Evolutionary conservation across 2,329 filamentous ascomycete species (phyloP), one percentile per base, ranked within the genome.

Genomic region (Fusarium kyushuense): DNA sequence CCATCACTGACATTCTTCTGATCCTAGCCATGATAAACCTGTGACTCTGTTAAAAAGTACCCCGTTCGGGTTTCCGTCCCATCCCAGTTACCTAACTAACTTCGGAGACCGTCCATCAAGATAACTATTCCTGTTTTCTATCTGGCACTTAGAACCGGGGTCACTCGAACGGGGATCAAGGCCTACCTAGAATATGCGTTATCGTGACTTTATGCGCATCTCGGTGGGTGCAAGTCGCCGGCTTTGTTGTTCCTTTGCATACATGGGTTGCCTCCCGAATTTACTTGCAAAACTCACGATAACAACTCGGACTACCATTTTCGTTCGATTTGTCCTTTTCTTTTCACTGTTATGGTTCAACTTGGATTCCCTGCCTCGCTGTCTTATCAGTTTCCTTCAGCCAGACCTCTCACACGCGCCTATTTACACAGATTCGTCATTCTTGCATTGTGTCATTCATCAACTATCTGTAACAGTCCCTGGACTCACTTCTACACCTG

Each of bases 261-360:
- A 32, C 38, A 25, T 57, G 41, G 69, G 71, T 57, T 73, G 54
- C 71, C 71, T 69, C 64, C 55, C 54, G 58, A 67, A 41, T 53
- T 14, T 51, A 40, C 46, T 46, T 46, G 27, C 53, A 51, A 46
- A 49, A 61, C 49, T 52, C 54, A 71, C 71, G 71, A 73, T 73
- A 73, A 73, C 71, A 67, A 69, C 35, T 71, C 71, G 71, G 62
- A 61, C 45, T 56, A n/a, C 33, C 38, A 54, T 63, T 66, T 54
- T 65, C 53, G 64, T 64, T 46, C 17, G 7, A 14, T 33, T 19
- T 43, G 14, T 9, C 47, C 29, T 23, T 48, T 32, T 52, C 46
- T 56, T 27, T 25, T 29, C 57, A 45, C 41, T 51, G 33, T 55
- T 30, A 54, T 41, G 35, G 40, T 55, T n/a, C 40, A 56, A 10